phyloP scores from a whole-genome alignment of 345 rosid species.

The Boechera stricta region DNA sequence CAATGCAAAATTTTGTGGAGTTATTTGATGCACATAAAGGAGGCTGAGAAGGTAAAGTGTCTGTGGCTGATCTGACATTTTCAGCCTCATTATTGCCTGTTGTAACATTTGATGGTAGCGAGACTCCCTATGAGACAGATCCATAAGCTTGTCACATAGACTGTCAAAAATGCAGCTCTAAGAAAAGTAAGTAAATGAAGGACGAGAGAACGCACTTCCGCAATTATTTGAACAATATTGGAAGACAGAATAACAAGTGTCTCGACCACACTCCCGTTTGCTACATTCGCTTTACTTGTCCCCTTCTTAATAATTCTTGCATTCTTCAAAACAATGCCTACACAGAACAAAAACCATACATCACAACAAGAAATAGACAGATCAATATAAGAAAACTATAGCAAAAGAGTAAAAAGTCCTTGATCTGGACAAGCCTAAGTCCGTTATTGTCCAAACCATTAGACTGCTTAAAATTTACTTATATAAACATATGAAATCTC shows the following conservation, averaged over 20 bases:
- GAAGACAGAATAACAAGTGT: constrained; percentile 70
- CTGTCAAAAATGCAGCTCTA: constrained; percentile 12
- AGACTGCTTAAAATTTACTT: not conserved
- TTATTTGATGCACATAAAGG: constrained; percentile 33
- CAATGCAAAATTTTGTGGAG: constrained; percentile 30
- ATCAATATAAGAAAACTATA: not conserved
- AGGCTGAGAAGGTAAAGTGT: constrained; percentile 40
- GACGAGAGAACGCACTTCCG: constrained; percentile 59
- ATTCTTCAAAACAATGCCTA: constrained; percentile 84
- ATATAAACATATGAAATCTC: not conserved
- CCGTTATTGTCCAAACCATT: not conserved
- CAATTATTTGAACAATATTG: constrained; percentile 86
- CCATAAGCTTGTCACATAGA: constrained; percentile 27
- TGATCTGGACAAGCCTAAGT: not conserved
- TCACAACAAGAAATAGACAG: not conserved
- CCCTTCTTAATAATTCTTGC: constrained; percentile 81
- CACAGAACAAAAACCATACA: constrained; percentile 18
- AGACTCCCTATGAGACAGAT: constrained; percentile 56
- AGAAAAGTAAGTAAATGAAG: constrained; percentile 1
- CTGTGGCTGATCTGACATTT: constrained; percentile 44
- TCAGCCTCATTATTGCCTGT: constrained; percentile 48
- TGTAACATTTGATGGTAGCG: constrained; percentile 54
- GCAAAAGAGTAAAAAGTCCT: not conserved
- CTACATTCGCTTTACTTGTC: constrained; percentile 64
- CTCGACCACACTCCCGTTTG: constrained; percentile 56